Percentiles rank a stretch among this genome's conserved stretches.
Evolutionary conservation across 228 moss, liverwort and hornwort species (phyloP).

Genomic region (Sphagnum fallax): DNA sequence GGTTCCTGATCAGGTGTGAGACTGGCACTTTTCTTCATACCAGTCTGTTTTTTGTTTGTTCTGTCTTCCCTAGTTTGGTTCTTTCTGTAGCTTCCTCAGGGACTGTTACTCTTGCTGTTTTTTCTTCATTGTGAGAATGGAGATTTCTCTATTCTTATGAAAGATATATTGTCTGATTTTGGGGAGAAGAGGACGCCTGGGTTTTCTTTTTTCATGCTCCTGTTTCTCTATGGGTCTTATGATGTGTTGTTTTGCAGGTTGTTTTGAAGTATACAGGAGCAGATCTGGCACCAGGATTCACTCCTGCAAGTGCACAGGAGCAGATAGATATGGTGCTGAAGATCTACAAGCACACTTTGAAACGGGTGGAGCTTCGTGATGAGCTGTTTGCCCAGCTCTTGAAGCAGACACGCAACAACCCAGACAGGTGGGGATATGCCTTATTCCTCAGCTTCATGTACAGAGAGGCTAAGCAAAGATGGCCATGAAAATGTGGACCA

Average conservation of each 20-base stretch:
- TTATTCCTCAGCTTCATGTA: neutral
- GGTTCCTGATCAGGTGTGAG: too few species aligned
- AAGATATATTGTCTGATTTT: too few species aligned
- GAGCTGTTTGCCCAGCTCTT: conserved; percentile 55
- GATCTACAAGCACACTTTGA: conserved; percentile 62
- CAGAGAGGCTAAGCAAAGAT: neutral
- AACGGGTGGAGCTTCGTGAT: conserved; percentile 56
- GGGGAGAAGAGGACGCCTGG: too few species aligned
- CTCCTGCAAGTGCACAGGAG: conserved; percentile 48
- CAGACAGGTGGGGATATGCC: conserved; percentile 30
- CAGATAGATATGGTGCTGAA: conserved; percentile 54
- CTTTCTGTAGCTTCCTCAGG: too few species aligned
- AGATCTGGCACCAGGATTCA: conserved; percentile 25
- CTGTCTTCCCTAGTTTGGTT: too few species aligned
- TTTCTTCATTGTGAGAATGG: too few species aligned
- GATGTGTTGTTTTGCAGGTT: conserved; percentile 23
- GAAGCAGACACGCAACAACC: conserved; percentile 57
- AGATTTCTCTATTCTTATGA: too few species aligned
- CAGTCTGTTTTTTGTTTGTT: too few species aligned
- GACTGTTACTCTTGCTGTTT: too few species aligned
- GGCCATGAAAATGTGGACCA: neutral
- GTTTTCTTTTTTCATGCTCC: too few species aligned
- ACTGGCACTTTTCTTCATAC: too few species aligned
- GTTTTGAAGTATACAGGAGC: conserved; percentile 54
- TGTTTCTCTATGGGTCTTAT: too few species aligned